These are phyloP conservation scores for Hygrocybe punicea DNA, from an alignment of 768 basidiomycete species.

Conservation along the genomic window DNA sequence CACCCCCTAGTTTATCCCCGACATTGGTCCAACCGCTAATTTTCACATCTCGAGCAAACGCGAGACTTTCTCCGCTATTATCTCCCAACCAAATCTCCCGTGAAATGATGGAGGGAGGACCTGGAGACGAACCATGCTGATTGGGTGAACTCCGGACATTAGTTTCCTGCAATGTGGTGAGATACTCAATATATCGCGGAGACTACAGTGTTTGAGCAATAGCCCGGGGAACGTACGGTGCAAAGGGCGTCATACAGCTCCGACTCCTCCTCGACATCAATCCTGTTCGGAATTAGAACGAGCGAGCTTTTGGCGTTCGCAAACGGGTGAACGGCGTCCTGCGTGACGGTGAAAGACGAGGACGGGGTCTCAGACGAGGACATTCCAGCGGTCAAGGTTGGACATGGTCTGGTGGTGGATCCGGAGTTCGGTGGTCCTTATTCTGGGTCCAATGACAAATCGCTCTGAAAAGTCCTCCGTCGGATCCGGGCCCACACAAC, in stretches of 20 bases:
- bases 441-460: no score
- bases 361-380: no score
- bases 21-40: constrained; percentile 72
- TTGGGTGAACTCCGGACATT: constrained; percentile 16
- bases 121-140: constrained; percentile 29
- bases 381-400: no score
- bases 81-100: constrained; percentile 66
- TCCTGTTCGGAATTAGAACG: constrained; percentile 47
- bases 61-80: constrained; percentile 48
- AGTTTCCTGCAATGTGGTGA: neutral
- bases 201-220: no score
- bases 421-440: no score
- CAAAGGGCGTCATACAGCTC: constrained; percentile 63
- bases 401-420: no score
- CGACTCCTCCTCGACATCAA: constrained; percentile 68
- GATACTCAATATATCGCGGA: no score
- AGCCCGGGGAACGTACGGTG: constrained; percentile 35
- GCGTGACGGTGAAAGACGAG: no score
- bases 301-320: constrained; percentile 34
- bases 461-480: no score
- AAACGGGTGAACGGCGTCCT: constrained; percentile 44
- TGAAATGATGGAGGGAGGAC: constrained; percentile 57
- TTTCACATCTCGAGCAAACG: constrained; percentile 63
- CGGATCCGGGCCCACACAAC: no score
- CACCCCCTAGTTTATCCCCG: constrained; percentile 59